Conservation (phyloP, 345 rosid genomes). For the Brassica cretica region DNA sequence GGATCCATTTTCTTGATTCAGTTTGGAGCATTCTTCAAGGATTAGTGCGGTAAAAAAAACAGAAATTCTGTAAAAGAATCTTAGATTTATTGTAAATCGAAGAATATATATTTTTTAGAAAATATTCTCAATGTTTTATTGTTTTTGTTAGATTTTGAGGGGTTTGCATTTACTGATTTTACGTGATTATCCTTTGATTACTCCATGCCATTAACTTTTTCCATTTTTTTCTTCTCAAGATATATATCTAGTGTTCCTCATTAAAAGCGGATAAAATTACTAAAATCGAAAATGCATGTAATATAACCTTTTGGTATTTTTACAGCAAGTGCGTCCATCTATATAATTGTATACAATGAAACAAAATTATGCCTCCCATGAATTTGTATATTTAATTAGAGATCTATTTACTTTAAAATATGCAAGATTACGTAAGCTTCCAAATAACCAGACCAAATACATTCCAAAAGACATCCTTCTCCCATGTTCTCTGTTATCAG, state of each 20-base stretch:
- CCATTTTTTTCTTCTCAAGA: neutral
- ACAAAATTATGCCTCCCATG: neutral
- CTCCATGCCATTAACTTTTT: constrained; percentile 32
- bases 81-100: constrained; percentile 10
- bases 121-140: neutral
- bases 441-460: neutral
- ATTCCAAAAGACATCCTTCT: neutral
- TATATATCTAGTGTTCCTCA: neutral
- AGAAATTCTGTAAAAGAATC: constrained; percentile 16
- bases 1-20: constrained; percentile 39
- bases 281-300: neutral
- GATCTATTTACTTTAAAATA: neutral
- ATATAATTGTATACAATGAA: neutral
- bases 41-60: neutral
- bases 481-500: neutral
- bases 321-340: neutral
- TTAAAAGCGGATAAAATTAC: neutral
- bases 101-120: constrained; percentile 9
- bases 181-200: constrained; percentile 30
- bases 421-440: neutral
- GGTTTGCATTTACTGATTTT: constrained; percentile 26
- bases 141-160: constrained; percentile 15
- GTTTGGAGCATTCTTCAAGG: constrained; percentile 34
- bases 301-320: neutral
- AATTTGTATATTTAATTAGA: neutral